Conservation (phyloP, 2,329 filamentous ascomycete genomes). For the Geosmithia flava region DNA sequence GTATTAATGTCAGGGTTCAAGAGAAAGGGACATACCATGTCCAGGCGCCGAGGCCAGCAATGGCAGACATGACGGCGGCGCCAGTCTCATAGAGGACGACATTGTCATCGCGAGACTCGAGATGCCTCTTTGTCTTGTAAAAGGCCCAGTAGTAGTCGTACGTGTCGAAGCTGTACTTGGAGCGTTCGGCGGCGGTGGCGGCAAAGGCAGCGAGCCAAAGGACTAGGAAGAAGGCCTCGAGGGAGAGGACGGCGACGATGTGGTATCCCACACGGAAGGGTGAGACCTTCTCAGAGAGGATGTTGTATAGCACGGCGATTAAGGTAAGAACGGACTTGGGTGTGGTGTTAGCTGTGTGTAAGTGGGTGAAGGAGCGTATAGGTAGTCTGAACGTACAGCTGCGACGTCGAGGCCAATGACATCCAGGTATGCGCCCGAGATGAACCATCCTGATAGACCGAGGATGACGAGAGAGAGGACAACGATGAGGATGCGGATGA, state of each 20-base stretch:
- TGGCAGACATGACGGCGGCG: conserved; percentile 20
- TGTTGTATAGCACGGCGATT: conserved; percentile 26
- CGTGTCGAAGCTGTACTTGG: conserved; percentile 18
- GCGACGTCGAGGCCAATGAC: conserved; percentile 26
- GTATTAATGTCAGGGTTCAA: no score
- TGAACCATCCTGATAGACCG: conserved; percentile 26
- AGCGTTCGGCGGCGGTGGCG: conserved; percentile 25
- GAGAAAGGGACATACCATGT: conserved; percentile 18
- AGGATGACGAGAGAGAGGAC: conserved; percentile 28
- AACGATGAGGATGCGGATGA: conserved; percentile 25
- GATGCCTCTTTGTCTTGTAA: conserved; percentile 24
- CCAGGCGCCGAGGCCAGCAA: conserved; percentile 30
- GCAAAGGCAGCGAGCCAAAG: conserved; percentile 34
- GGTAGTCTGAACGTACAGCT: conserved; percentile 16
- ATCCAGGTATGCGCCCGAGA: conserved; percentile 25
- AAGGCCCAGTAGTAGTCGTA: conserved; percentile 24
- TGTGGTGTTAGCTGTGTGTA: not conserved
- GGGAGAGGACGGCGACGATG: conserved; percentile 27
- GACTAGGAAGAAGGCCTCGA: conserved; percentile 30
- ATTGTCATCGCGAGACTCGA: conserved; percentile 8
- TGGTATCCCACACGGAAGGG: conserved; percentile 24
- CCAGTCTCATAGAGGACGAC: conserved; percentile 22
- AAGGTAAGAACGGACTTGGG: conserved; percentile 25
- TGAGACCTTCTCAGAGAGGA: conserved; percentile 26
- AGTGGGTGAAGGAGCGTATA: not conserved